Base-by-base conservation (phyloP, 2,329 filamentous ascomycete genomes). In the Fusarium brevicatenulatum region DNA sequence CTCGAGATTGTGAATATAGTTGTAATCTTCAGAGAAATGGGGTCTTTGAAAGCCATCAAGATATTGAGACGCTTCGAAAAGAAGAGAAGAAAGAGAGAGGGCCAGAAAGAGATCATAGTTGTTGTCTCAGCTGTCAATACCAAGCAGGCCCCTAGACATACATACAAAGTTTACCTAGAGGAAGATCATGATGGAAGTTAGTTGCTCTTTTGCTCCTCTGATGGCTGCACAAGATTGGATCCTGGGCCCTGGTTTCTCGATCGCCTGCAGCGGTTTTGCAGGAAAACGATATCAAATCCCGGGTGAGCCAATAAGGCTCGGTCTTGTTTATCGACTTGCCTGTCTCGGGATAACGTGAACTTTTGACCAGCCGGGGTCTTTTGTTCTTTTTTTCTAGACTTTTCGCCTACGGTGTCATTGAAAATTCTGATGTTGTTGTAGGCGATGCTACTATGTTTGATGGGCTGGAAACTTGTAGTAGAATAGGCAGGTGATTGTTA, bases 231-330 rank as follows among this genome's bases (percentile, higher is more conserved):
- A 23, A 58, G 69, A 59, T 56, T 70, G 58, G 52, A 72, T 60
- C 69, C 61, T 56, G 47, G 39, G 44, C 70, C 68, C 52, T 72
- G 53, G 43, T 56, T 54, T 46, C 49, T 67, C 70, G 70, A 73
- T 73, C 66, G 70, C 70, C 55, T 73, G 66, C 70, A 72, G 70
- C 70, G 57, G 46, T 32, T 55, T 67, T 49, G 66, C 52, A 73
- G 66, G 52, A 25, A 70, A 60, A 69, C 44, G 62, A 73, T 68
- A 73, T 61, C 70, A 50, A 73, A 47, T 30, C 49, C 34, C 13
- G 56, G 39, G 19, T 23, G 44, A 28, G 37, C 70, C 70, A 73
- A 71, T 71, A 25, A 25, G 54, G 40, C 21, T n/a, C 56, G 56
- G 42, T 32, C 32, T 47, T 66, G 44, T 32, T 62, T 71, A 71